Base-by-base conservation (phyloP, 139 green algal genomes). In the Microglena sp. region DNA sequence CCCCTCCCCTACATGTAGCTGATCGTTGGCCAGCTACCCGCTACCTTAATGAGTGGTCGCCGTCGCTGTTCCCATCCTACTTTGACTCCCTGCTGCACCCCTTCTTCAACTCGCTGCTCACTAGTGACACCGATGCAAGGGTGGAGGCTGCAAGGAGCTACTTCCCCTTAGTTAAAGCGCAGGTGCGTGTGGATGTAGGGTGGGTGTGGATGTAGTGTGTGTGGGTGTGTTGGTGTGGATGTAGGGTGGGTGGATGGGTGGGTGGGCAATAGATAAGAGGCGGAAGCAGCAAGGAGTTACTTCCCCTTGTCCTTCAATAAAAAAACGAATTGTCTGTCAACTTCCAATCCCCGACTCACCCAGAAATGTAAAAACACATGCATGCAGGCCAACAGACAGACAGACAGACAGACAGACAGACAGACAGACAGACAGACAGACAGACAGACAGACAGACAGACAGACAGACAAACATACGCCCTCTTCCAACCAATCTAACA, bases 71-170 rank as follows among this genome's bases (percentile, higher is more conserved):
- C 30, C 53, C 65, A 18, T 33, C 45, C 8, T 73, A 71, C 59
- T 83, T 87, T 34, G 70, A 46, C 30, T 21, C 66, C 24, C 61
- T 76, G 53, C 72, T 92, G 62, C 84, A 90, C 70, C 76, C 84
- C 7, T 86, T 92, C 71, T 86, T 86, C 43, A 62, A 66, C 1
- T 71, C 59, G 18, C 66, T 91, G 66, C 77, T 92, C 64, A 59
- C 64, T 0, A 30, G 89, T 35, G 84, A 90, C 62, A 60, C 80
- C 8, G 86, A 96, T 54, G 75, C 71, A 3, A 71, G 89, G 1
- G 67, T 84, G 45, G 75, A 64, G 3, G 72, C 78, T n/a, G 44
- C 11, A 18, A 28, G 24, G n/a, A 11, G 44, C 45, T 26, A n/a
- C 5, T 60, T 33, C 43, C 43, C 62, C 26, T 27, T 28, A 11